A percentile compares a stretch with the other conserved stretches of the same genome.
Evolutionary conservation across 2,329 filamentous ascomycete genomes (phyloP).

Genomic region (Calonectria henricotiae): DNA sequence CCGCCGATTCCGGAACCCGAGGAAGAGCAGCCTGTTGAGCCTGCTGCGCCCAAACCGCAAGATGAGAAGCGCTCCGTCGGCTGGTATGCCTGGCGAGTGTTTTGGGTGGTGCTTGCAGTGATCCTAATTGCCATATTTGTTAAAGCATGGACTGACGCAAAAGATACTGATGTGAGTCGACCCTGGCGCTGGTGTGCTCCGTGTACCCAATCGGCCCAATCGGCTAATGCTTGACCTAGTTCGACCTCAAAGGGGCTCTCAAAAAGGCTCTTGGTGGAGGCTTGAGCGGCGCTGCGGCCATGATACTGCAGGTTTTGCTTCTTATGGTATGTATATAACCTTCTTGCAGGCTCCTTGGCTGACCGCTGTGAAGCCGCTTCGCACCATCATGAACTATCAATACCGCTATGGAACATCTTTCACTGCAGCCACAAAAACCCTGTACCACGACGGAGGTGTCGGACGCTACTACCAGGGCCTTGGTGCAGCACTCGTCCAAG

Average conservation of each 20-base stretch:
- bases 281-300: conserved; percentile 65
- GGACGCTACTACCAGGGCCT: conserved; percentile 65
- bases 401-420: conserved; percentile 65
- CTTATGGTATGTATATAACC: conserved; percentile 59
- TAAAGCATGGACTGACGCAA: conserved; percentile 63
- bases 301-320: conserved; percentile 66
- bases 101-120: conserved; percentile 57
- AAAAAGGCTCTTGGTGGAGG: conserved; percentile 65
- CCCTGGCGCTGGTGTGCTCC: neutral
- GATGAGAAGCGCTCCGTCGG: conserved; percentile 29
- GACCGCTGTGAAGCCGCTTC: conserved; percentile 58
- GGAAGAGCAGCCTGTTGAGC: neutral
- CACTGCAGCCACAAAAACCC: conserved; percentile 58
- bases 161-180: conserved; percentile 60
- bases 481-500: conserved; percentile 64
- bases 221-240: conserved; percentile 52
- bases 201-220: neutral
- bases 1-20: conserved; percentile 5
- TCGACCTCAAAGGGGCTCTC: conserved; percentile 64
- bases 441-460: conserved; percentile 62
- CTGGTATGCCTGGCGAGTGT: conserved; percentile 54
- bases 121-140: conserved; percentile 60
- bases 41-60: conserved; percentile 20
- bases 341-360: neutral
- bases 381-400: conserved; percentile 69